Evolutionary conservation across 2,329 filamentous ascomycete genomes (phyloP).

Genomic region (Ramularia endophylla): DNA sequence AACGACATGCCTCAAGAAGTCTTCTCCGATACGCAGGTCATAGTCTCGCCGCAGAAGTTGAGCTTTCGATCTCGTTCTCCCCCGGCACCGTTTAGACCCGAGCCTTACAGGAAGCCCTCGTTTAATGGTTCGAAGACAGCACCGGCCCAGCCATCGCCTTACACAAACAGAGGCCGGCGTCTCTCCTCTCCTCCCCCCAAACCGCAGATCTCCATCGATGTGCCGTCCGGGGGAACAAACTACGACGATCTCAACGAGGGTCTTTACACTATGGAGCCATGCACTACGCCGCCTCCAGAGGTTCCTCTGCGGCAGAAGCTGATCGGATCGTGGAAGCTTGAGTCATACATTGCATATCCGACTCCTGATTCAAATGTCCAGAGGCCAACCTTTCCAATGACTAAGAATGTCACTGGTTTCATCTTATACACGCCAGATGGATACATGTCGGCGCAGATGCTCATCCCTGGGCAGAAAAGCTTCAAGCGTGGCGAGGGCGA

Average conservation of each 20-base stretch:
- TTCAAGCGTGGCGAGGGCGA: constrained; percentile 34
- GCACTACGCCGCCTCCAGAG: constrained; percentile 25
- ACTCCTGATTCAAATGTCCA: constrained; percentile 31
- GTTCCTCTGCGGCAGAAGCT: constrained; percentile 29
- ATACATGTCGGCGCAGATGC: constrained; percentile 35
- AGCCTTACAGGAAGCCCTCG: constrained; percentile 13
- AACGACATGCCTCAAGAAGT: constrained; percentile 18
- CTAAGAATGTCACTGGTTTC: constrained; percentile 32
- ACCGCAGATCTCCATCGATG: constrained; percentile 12
- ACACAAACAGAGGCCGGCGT: constrained; percentile 10
- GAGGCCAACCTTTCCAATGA: constrained; percentile 33
- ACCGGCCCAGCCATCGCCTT: constrained; percentile 11
- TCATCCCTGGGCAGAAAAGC: constrained; percentile 33
- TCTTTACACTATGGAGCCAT: constrained; percentile 28
- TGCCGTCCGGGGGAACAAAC: constrained; percentile 19
- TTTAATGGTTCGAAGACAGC: constrained; percentile 3
- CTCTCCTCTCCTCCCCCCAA: constrained; percentile 8
- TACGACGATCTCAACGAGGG: constrained; percentile 31
- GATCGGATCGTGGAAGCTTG: constrained; percentile 33
- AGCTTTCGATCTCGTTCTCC: constrained; percentile 19
- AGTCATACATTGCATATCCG: constrained; percentile 35
- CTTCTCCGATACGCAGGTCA: constrained; percentile 19
- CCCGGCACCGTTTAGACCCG: constrained; percentile 12
- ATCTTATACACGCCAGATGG: constrained; percentile 36
- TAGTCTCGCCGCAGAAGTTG: constrained; percentile 21